A percentile compares a stretch with the other conserved stretches of the same genome.
These are phyloP conservation scores for Acanthamoeba rhysodes DNA, from an alignment of 208 protist genomes.

Conservation along the genomic window DNA sequence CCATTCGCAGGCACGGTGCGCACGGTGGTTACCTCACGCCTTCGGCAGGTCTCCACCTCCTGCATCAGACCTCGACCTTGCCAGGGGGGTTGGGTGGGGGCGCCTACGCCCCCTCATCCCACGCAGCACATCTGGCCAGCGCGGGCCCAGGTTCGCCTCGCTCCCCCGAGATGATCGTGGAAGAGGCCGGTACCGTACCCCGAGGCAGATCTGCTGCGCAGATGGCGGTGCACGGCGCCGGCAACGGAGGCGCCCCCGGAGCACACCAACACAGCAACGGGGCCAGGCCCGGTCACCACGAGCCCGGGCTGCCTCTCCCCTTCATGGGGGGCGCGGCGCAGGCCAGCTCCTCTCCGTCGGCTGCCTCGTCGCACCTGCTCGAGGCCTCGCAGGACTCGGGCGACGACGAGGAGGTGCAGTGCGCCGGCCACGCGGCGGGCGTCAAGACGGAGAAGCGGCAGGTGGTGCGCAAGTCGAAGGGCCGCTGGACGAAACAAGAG, in stretches of 20 bases:
- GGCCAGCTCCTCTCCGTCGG: background rate
- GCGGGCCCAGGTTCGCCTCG: background rate
- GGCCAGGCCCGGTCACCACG: too few relatives aligned
- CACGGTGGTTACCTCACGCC: background rate
- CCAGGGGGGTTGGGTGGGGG: background rate
- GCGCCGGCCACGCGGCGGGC: background rate
- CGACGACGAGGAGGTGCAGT: background rate
- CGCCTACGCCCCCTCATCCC: background rate
- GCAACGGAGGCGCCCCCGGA: background rate
- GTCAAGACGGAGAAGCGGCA: background rate
- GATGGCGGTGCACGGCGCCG: background rate
- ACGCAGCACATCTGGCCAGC: background rate
- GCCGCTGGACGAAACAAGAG: slow-evolving; percentile 62
- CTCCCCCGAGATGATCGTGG: background rate
- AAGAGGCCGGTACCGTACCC: background rate
- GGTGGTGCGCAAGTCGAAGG: slow-evolving; percentile 25
- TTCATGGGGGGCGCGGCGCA: too few relatives aligned
- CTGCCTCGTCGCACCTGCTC: background rate
- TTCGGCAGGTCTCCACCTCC: background rate
- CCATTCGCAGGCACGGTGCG: background rate
- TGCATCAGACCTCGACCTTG: background rate
- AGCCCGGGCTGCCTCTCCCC: too few relatives aligned
- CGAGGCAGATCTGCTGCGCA: background rate
- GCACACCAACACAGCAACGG: background rate
- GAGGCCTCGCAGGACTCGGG: background rate